Evolutionary conservation across 306 rosid genomes (phyloP).

Genomic region (Prunus kanzakura): DNA sequence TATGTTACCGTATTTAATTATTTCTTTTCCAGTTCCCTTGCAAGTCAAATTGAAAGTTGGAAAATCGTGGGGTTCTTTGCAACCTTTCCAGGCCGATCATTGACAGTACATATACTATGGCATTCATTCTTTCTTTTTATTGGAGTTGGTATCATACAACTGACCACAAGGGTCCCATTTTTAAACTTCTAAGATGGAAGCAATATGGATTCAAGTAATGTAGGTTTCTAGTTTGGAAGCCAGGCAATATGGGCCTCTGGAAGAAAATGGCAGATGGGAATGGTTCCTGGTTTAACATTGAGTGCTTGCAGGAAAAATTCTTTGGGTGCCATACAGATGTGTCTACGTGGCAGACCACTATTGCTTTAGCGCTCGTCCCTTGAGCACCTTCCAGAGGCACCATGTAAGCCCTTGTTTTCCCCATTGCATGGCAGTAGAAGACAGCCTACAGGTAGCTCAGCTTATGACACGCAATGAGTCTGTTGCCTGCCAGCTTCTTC

Average conservation of each 20-base stretch:
- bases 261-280: slow-evolving; percentile 75
- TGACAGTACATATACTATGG: neutral
- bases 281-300: slow-evolving; percentile 61
- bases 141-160: neutral
- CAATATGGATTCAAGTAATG: neutral
- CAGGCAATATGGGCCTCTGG: slow-evolving; percentile 70
- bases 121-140: neutral
- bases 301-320: slow-evolving; percentile 68
- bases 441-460: slow-evolving; percentile 61
- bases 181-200: no score
- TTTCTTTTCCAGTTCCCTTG: slow-evolving; percentile 72
- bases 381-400: slow-evolving; percentile 48
- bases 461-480: slow-evolving; percentile 61
- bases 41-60: slow-evolving; percentile 80
- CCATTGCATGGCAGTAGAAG: slow-evolving; percentile 58
- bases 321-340: slow-evolving; percentile 71
- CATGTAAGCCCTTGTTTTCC: slow-evolving; percentile 28
- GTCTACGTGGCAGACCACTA: slow-evolving; percentile 59
- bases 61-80: slow-evolving; percentile 94
- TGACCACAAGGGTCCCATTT: no score
- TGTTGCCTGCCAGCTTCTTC: slow-evolving; percentile 30
- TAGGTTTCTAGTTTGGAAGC: slow-evolving; percentile 35
- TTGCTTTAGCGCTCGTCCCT: slow-evolving; percentile 53
- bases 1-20: slow-evolving; percentile 19
- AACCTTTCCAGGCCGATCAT: slow-evolving; percentile 48